A percentile compares a stretch with the other conserved stretches of the same genome.
phyloP scores from a whole-genome alignment of 495 filamentous ascomycete genomes.

The Rostrohypoxylon terebratum region DNA sequence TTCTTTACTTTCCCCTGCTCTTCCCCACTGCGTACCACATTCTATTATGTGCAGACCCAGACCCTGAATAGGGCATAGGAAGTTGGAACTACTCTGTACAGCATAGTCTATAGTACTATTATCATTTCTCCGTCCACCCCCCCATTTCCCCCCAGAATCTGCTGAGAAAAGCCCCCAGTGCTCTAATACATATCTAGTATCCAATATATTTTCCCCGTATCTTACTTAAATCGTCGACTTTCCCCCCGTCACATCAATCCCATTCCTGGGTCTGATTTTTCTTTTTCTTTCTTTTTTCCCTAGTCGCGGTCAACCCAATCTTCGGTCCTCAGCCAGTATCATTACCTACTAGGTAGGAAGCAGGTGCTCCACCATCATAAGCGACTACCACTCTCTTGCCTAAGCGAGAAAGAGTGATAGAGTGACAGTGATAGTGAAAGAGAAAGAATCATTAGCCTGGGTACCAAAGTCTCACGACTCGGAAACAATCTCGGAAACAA shows the following conservation, averaged over 20 bases:
- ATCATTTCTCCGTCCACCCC: constrained; percentile 19
- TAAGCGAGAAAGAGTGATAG: neutral
- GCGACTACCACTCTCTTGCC: constrained; percentile 5
- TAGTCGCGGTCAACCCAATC: constrained; percentile 26
- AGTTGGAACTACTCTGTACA: too few relatives aligned
- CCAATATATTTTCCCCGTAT: neutral
- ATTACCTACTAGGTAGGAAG: constrained; percentile 8
- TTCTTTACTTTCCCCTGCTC: neutral
- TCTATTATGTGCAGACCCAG: neutral
- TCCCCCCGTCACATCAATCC: constrained; percentile 11
- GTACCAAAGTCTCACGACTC: constrained; percentile 5
- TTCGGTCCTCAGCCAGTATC: neutral
- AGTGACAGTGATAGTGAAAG: constrained; percentile 3
- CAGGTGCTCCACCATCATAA: constrained; percentile 21
- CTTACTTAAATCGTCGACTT: constrained; percentile 28
- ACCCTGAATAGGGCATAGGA: neutral
- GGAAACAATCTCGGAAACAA: neutral
- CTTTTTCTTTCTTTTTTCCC: constrained; percentile 13
- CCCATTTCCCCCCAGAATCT: constrained; percentile 21
- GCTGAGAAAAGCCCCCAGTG: constrained; percentile 2
- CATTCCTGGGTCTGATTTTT: constrained; percentile 5
- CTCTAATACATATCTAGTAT: neutral
- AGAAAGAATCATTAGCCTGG: neutral
- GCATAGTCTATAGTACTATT: constrained; percentile 7
- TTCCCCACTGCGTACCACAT: constrained; percentile 4